These are phyloP conservation scores for Podila clonocystis DNA, from an alignment of 192 early-diverging fungal genomes.

Conservation along the genomic window DNA sequence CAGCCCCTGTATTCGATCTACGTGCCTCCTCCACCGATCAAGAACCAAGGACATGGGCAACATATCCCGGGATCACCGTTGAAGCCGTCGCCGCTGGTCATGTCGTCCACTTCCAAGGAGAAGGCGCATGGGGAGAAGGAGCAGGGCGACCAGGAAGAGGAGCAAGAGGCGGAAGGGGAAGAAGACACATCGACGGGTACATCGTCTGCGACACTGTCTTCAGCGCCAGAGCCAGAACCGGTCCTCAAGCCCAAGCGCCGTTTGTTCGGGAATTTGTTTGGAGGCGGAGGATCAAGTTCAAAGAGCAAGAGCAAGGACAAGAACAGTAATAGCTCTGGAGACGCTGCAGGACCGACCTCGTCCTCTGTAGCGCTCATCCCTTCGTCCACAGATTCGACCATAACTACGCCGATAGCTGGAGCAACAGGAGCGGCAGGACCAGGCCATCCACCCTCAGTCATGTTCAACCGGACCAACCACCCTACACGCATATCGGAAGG, in stretches of 20 bases:
- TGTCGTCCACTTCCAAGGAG: background rate
- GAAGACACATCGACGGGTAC: background rate
- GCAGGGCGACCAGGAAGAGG: background rate
- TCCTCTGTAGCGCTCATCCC: background rate
- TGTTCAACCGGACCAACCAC: conserved; percentile 35
- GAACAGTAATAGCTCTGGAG: background rate
- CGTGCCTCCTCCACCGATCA: conserved; percentile 17
- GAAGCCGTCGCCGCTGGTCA: background rate
- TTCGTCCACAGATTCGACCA: background rate
- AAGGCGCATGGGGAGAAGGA: background rate
- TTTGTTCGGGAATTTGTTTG: background rate
- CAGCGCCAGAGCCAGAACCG: background rate
- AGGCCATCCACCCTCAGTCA: background rate
- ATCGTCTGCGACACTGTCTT: background rate
- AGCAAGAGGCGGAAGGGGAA: background rate
- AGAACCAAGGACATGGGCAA: background rate
- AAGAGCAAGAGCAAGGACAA: background rate
- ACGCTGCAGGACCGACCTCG: background rate
- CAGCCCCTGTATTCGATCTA: conserved; percentile 43
- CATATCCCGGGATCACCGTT: background rate
- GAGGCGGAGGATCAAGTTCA: background rate
- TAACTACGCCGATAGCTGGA: no score
- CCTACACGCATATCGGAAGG: conserved; percentile 47
- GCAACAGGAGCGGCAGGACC: background rate
- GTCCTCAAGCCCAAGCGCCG: background rate